Evolutionary conservation across 2,329 filamentous ascomycete species (phyloP), one percentile per base, ranked within the genome.

Genomic region (Hymenoscyphus occultus): DNA sequence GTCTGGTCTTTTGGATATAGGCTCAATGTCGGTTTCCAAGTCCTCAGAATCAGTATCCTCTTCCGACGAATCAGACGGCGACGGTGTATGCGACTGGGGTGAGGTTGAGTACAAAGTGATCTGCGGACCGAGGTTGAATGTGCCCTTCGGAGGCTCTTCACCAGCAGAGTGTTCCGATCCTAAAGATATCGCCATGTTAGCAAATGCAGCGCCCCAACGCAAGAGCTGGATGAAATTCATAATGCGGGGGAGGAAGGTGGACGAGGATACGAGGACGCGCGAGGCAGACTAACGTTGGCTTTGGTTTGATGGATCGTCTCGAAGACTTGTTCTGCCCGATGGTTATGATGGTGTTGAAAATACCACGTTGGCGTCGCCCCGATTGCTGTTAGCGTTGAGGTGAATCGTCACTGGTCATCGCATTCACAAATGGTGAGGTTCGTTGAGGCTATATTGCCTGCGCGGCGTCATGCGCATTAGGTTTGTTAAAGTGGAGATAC

Each of bases 111-210:
- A 51, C 45, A 51, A 28, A 10, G 45, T 19, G 22, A 28, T n/a
- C n/a, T 51, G 45, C 9, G 45, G n/a, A 19, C 45, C 22, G 45
- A 51, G 45, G 19, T 51, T 12, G 45, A 51, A 51, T 51, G 10
- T 3, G 45, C 45, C 45, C 22, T 22, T 51, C 10, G 45, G 45
- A 3, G 45, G 45, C n/a, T 22, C 45, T 51, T 51, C 45, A 51
- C 45, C 45, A 51, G 19, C 19, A 28, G 2, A 51, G 4, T 51
- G 10, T 51, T 51, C 5, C 45, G 45, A 51, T 51, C 45, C 45
- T 58, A 58, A 58, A 12, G 35, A 16, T 58, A 58, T 58, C 28
- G 3, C 35, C 56, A 58, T 35, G 16, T 58, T 58, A 58, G 31
- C 56, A 14, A 58, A 58, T 58, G 31, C 31, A 39, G 31, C 4